Evolutionary conservation across 2,329 filamentous ascomycete species (phyloP), one percentile per base, ranked within the genome.

Genomic region (Alternaria ethzedia): DNA sequence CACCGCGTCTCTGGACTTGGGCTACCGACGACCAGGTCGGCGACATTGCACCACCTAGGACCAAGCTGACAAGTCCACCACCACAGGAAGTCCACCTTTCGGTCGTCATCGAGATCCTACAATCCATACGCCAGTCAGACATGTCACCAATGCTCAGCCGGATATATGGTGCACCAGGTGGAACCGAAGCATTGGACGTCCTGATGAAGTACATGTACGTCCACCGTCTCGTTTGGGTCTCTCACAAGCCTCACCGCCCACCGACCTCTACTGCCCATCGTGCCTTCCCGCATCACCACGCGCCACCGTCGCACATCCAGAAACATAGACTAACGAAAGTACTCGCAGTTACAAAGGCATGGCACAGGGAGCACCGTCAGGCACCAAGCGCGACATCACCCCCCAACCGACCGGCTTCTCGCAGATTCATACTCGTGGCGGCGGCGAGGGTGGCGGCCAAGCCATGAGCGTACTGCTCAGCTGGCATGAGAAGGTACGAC

Each of bases 191-290:
- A 65, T 84, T 97, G 70, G 96, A 99, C 80, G 93, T 95, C 55
- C 84, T 99, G 80, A 97, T 97, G 92, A 99, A 99, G 85, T 99
- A 97, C 83, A 85, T 97, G 89, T 97, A 88, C 76, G 91, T 85
- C 49, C 20, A 41, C 15, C 28, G 30, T 23, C 49, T 52, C 30
- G 20, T 41, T 52, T 52, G 49, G 13, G 49, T 20, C 30, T 36
- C 21, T 6, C 3, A 5, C 20, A 20, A 25, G 28, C 20, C 49
- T 23, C 49, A 32, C 36, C 28, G 28, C 49, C 36, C 49, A 52
- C 49, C 10, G 20, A 6, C 36, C 36, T 17, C 36, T 41, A 12
- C 46, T 49, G 49, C 9, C 26, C n/a, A 20, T 11, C 23, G 21
- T 21, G 45, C 49, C 47, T 26, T 43, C 36, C 43, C 23, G 41